Conservation (phyloP, 2,329 filamentous ascomycete species). For the Colletotrichum tabaci region DNA sequence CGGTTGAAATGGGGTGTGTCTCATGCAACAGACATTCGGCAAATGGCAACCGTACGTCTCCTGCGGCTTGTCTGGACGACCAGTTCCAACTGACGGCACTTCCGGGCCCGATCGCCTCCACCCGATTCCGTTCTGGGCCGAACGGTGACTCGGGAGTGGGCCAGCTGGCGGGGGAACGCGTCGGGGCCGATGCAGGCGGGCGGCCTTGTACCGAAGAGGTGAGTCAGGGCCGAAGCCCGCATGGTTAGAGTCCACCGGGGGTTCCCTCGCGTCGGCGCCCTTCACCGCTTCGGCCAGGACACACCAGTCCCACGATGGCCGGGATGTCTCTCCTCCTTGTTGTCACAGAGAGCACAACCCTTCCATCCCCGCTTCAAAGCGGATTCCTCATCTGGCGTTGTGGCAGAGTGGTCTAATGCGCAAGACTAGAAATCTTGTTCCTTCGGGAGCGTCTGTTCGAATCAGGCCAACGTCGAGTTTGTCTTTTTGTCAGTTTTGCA, state of each 20-base stretch:
- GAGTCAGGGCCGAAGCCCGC: background rate
- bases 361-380: background rate
- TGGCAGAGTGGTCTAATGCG: slow-evolving; percentile 43
- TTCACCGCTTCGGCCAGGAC: slow-evolving; percentile 4
- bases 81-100: background rate
- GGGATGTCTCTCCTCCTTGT: background rate
- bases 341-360: rapidly evolving
- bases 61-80: background rate
- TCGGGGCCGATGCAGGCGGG: background rate
- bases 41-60: background rate
- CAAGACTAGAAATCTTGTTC: slow-evolving; percentile 43
- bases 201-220: background rate
- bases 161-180: background rate
- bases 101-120: background rate
- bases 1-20: background rate
- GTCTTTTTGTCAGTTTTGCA: slow-evolving; percentile 2
- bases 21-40: background rate
- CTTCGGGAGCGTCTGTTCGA: slow-evolving; percentile 31
- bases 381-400: slow-evolving; percentile 26
- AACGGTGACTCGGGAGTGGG: background rate
- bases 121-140: background rate
- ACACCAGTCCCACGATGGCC: background rate
- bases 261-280: background rate
- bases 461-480: slow-evolving; percentile 38
- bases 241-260: background rate